Evolutionary conservation across 352 stramenopile species (phyloP).

Genomic region (Phytophthora chlamydospora): DNA sequence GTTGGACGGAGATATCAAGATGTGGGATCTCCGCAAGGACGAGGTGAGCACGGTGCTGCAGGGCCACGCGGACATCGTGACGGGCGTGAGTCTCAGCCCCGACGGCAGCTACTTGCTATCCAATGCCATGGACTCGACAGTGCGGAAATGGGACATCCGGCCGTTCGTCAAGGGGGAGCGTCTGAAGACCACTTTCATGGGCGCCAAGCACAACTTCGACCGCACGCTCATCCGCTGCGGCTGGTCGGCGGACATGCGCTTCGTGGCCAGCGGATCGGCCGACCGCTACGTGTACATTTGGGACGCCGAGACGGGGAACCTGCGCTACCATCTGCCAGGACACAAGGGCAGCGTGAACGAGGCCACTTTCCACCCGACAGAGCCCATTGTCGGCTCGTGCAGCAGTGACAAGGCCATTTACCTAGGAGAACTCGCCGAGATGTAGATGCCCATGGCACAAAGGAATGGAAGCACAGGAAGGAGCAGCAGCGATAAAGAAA

Average conservation of each 20-base stretch:
- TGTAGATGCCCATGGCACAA: constrained; percentile 28
- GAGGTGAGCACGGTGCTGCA: constrained; percentile 84
- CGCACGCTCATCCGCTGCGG: constrained; percentile 93
- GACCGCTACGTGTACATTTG: constrained; percentile 96
- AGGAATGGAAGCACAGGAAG: constrained; percentile 5
- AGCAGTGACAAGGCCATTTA: constrained; percentile 89
- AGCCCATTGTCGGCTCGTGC: constrained; percentile 87
- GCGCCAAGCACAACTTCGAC: constrained; percentile 93
- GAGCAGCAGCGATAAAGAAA: constrained; percentile 25
- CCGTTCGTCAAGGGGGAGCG: constrained; percentile 81
- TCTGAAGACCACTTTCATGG: constrained; percentile 68
- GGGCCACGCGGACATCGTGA: constrained; percentile 94
- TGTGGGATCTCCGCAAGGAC: constrained; percentile 93
- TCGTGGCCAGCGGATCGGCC: constrained; percentile 88
- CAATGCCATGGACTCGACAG: constrained; percentile 95
- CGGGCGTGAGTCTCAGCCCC: constrained; percentile 92
- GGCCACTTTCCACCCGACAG: constrained; percentile 89
- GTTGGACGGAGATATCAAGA: constrained; percentile 94
- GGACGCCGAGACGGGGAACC: constrained; percentile 90
- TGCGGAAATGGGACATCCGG: constrained; percentile 94
- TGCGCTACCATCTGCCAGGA: constrained; percentile 94
- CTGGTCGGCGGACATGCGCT: constrained; percentile 90
- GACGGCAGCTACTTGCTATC: constrained; percentile 93
- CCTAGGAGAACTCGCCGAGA: constrained; percentile 74
- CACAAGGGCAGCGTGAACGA: constrained; percentile 96